Percentiles rank a stretch among this genome's conserved stretches.
These are phyloP conservation scores for Fraxinus albicans DNA, from an alignment of 305 asterid genomes.

Conservation along the genomic window DNA sequence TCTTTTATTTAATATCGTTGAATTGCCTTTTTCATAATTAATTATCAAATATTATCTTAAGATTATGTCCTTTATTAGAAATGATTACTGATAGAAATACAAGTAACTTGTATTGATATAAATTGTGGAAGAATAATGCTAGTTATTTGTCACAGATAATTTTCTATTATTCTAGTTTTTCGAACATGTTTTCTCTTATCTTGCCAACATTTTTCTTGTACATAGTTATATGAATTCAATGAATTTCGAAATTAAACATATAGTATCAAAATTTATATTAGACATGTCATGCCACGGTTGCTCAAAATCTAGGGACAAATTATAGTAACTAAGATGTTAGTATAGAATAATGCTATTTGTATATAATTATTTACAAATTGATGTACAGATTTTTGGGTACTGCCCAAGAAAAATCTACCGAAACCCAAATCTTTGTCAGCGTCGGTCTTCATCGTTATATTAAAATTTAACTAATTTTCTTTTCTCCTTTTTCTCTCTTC, in stretches of 20 bases:
- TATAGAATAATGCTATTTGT: background rate
- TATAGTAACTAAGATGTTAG: background rate
- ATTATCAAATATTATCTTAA: constrained; percentile 9
- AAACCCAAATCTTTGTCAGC: no score
- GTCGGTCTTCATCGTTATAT: no score
- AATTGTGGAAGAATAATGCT: background rate
- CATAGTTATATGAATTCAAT: background rate
- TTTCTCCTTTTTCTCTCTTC: background rate
- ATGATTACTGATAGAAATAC: background rate
- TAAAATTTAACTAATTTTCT: no score
- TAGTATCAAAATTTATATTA: background rate
- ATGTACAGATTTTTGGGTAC: no score
- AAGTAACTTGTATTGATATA: background rate
- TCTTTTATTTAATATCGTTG: background rate
- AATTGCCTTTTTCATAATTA: constrained; percentile 17
- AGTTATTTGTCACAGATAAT: background rate
- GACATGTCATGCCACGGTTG: background rate
- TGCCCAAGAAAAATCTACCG: no score
- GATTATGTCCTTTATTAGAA: constrained; percentile 1
- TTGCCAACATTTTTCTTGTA: background rate
- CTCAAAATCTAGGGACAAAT: background rate
- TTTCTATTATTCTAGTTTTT: background rate
- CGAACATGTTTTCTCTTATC: background rate
- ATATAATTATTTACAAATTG: no score
- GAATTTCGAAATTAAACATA: background rate